Percentiles rank a stretch among this genome's conserved stretches.
These are phyloP conservation scores for Acarospora socialis DNA, from an alignment of 2,329 filamentous ascomycete species.

Conservation along the genomic window DNA sequence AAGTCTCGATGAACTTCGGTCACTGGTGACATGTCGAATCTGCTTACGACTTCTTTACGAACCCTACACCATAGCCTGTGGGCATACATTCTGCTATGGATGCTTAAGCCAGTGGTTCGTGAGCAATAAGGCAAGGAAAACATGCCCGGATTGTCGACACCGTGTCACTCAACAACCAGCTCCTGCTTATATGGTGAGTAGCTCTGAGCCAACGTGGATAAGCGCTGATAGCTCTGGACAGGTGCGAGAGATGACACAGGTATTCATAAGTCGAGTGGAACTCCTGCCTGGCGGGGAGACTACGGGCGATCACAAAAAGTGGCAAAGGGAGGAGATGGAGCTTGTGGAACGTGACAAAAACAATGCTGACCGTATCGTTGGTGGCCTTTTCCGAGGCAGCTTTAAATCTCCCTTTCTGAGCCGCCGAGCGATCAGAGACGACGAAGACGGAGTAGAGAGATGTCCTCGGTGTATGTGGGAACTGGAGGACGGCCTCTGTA, in stretches of 20 bases:
- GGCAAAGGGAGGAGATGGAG: slow-evolving; percentile 45
- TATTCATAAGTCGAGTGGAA: slow-evolving; percentile 46
- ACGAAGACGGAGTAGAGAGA: slow-evolving; percentile 45
- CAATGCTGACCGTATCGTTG: slow-evolving; percentile 32
- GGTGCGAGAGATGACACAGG: slow-evolving; percentile 50
- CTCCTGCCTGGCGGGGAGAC: slow-evolving; percentile 50
- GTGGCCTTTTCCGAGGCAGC: slow-evolving; percentile 50
- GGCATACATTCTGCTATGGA: slow-evolving; percentile 59
- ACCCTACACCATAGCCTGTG: slow-evolving; percentile 53
- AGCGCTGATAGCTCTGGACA: slow-evolving; percentile 18
- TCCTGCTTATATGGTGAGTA: slow-evolving; percentile 47
- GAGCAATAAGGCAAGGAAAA: slow-evolving; percentile 37
- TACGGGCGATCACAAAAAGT: slow-evolving; percentile 43
- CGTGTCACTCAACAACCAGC: slow-evolving; percentile 44
- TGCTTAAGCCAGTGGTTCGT: slow-evolving; percentile 43
- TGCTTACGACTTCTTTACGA: slow-evolving; percentile 56
- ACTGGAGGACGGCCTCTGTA: slow-evolving; percentile 45
- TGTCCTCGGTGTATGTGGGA: slow-evolving; percentile 51
- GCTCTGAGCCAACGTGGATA: neutral
- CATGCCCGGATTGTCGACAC: slow-evolving; percentile 54
- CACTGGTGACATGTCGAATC: slow-evolving; percentile 51
- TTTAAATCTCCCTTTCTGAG: slow-evolving; percentile 32
- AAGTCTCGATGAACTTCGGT: slow-evolving; percentile 47
- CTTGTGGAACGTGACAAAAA: slow-evolving; percentile 46
- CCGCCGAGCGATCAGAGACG: slow-evolving; percentile 33